A percentile compares a stretch with the other conserved stretches of the same genome.
Evolutionary conservation across 164 flowering plant genomes (phyloP).

Genomic region (Annona squamosa): DNA sequence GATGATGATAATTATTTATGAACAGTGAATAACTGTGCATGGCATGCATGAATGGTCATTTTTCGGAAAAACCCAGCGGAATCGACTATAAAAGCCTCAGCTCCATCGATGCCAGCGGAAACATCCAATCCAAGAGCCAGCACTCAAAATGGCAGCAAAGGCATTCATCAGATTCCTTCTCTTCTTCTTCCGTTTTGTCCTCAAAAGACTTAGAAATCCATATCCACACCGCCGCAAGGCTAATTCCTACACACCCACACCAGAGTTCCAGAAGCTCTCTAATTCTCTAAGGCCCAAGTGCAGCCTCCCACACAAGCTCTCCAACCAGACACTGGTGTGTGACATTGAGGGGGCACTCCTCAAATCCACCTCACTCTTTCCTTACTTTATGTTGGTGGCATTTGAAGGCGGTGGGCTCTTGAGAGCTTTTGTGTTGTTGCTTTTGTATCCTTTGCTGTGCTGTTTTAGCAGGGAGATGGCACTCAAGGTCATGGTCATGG

Average conservation of each 20-base stretch:
- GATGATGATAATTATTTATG: too few relatives aligned
- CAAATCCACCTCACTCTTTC: conserved; percentile 46
- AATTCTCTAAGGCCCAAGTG: conserved; percentile 5
- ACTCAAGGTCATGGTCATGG: conserved; percentile 45
- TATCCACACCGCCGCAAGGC: conserved; percentile 6
- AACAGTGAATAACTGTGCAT: too few relatives aligned
- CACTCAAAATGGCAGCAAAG: conserved; percentile 3
- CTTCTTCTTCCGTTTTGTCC: conserved; percentile 18
- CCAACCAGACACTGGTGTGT: conserved; percentile 33
- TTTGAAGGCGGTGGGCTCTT: conserved; percentile 50
- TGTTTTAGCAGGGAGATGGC: conserved; percentile 21
- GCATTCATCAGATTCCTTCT: conserved; percentile 13
- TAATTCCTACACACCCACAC: background rate
- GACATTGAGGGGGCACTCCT: conserved; percentile 50
- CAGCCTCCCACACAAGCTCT: conserved; percentile 13
- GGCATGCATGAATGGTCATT: too few relatives aligned
- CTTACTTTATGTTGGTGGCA: conserved; percentile 59
- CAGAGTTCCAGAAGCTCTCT: conserved; percentile 18
- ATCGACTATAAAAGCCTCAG: too few relatives aligned
- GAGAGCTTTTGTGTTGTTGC: conserved; percentile 42
- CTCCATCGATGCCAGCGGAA: too few relatives aligned
- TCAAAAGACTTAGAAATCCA: conserved; percentile 17
- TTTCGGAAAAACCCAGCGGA: too few relatives aligned
- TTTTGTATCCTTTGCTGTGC: conserved; percentile 39
- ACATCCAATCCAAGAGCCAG: too few relatives aligned